Base-by-base conservation (phyloP, 2,329 filamentous ascomycete species). In the Ascochyta koolunga region DNA sequence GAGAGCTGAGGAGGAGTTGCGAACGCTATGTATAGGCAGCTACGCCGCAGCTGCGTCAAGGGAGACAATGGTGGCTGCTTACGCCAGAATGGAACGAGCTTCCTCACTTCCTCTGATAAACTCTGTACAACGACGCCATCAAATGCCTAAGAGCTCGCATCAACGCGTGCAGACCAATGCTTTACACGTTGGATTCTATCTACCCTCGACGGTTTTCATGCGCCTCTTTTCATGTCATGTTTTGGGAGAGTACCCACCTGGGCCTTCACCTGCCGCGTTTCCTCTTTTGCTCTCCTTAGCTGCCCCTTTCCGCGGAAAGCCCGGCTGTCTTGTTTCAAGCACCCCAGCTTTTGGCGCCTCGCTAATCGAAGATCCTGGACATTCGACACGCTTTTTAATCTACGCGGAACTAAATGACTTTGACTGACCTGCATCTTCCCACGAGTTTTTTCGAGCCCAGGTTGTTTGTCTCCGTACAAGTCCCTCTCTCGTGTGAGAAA, bases 341-440 rank as follows among this genome's bases (percentile, higher is more conserved):
- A 54, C 44, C 44, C 50, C 50, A 37, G 44, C 6, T 54, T 44
- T 48, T 48, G 44, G 44, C 44, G 32, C 21, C 32, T 54, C 44
- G 44, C 50, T 44, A 49, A 35, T 25, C 21, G 39, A 35, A 9
- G 6, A 49, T 35, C 44, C 44, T 33, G 27, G 50, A 39, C 39
- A 3, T 13, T 36, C 22, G n/a, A 24, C 33, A 32, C 36, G 22
- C 50, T 38, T 37, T 25, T 49, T 49, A 54, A 49, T 54, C 33
- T 48, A 54, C 21, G 36, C 39, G 37, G 44, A 44, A 49, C 50
- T 33, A 29, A 33, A 54, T 54, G 44, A 49, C 38, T 38, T 38
- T 32, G 29, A 29, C 21, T 40, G 22, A 36, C 24, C 31, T 46
- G 41, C 25, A 25, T 16, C 32, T 45, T 9, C 18, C 15, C 25